Conservation (phyloP, 2,329 filamentous ascomycete species). For the Botrytis aclada region DNA sequence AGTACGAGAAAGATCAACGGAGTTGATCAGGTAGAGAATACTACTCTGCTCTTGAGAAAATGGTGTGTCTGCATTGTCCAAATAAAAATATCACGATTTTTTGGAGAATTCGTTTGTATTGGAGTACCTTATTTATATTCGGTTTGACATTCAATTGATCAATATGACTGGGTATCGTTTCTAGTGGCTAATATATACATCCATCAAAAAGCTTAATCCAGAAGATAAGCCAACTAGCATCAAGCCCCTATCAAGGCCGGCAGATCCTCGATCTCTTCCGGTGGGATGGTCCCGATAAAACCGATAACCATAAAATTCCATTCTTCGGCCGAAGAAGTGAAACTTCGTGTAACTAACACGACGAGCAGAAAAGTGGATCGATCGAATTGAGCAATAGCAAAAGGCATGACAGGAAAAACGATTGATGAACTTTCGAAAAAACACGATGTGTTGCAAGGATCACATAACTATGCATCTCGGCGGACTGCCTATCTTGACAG, state of each 20-base stretch:
- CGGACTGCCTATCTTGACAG: not conserved
- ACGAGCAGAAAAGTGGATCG: not conserved
- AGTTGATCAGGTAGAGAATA: not conserved
- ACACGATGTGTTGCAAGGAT: not conserved
- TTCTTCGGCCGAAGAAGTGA: not conserved
- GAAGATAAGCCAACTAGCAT: not conserved
- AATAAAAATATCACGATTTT: not conserved
- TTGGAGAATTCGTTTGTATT: not conserved
- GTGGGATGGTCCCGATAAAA: no score
- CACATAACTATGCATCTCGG: not conserved
- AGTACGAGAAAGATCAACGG: not conserved
- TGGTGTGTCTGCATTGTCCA: not conserved
- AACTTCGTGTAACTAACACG: not conserved
- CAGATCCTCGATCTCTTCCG: not conserved
- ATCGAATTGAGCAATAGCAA: not conserved
- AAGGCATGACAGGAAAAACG: no score
- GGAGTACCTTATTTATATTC: fast-evolving
- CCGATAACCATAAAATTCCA: no score
- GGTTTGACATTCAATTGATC: not conserved
- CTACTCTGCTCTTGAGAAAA: not conserved
- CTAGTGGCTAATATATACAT: not conserved
- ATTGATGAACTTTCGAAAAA: no score
- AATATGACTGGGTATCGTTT: not conserved
- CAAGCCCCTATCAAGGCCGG: not conserved
- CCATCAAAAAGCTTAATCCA: not conserved